Base-by-base conservation (phyloP, 192 early-diverging fungal species). In the Gamsiella multidivaricata region DNA sequence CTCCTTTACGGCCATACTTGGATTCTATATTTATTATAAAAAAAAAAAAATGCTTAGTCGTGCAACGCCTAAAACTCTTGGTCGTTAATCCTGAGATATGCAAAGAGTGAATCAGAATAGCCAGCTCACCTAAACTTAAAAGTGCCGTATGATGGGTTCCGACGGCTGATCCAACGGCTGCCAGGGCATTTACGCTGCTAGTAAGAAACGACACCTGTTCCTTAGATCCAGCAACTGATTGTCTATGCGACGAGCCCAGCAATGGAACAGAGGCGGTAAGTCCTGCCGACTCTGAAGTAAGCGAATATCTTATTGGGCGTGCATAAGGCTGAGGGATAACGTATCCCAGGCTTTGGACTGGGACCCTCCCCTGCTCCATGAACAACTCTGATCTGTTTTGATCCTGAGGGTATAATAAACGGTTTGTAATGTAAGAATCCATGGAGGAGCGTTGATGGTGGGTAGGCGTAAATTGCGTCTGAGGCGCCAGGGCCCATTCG, bases 81-180 rank as follows among this genome's bases (percentile, higher is more conserved):
- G n/a, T n/a, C n/a, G n/a, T n/a, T n/a, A n/a, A n/a, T n/a, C n/a
- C n/a, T 52, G 22, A 23, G 4, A 22, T 23, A n/a, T 25, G 15
- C 33, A 55, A 22, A 49, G 42, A 50, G 20, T 25, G 18, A n/a
- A 18, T 6, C 29, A 46, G 3, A 36, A 14, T 47, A n/a, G n/a
- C 31, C 17, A 58, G n/a, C 36, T 51, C 69, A 74, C 76, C 81
- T 60, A 83, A 50, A 45, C 76, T 71, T 9, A 83, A 65, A 9
- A 72, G 37, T 31, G 64, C 71, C 3, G 81, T 80, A 45, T 83
- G 81, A 34, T 78, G 81, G 33, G 81, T 55, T 15, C 81, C 81
- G 3, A 83, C 81, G 11, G 81, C 81, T 1, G 73, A 64, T 37
- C 81, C 81, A 10, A 83, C 76, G 5, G 81, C 62, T 0, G 73